These are phyloP conservation scores for Coccomyxa subellipsoidea DNA, from an alignment of 163 green algal genomes.

Conservation along the genomic window DNA sequence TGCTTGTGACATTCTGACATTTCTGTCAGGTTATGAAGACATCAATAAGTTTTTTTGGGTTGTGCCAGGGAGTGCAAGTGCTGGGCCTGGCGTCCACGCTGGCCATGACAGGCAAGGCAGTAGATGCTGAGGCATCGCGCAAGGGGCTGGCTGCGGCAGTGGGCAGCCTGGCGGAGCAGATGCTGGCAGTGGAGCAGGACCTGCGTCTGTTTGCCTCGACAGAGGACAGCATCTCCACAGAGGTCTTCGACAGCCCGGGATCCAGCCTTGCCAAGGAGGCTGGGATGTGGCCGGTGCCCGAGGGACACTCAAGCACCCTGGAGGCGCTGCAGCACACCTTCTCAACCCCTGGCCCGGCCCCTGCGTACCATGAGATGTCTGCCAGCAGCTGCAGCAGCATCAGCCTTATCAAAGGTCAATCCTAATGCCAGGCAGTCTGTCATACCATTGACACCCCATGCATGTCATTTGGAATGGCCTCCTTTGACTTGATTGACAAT, in stretches of 20 bases:
- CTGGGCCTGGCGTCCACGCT: background rate
- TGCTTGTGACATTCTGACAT: too few species aligned
- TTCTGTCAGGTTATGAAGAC: too few species aligned
- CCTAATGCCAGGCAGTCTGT: background rate
- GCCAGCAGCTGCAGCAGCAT: slow-evolving; percentile 10
- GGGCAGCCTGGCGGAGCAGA: background rate
- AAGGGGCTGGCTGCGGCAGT: background rate
- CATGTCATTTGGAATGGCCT: too few species aligned
- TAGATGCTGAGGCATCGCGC: background rate
- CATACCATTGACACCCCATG: background rate
- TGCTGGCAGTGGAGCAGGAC: slow-evolving; percentile 3
- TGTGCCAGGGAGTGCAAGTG: background rate
- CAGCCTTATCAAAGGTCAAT: background rate
- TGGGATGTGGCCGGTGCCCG: background rate
- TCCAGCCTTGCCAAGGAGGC: background rate
- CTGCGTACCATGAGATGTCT: background rate
- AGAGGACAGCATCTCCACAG: background rate
- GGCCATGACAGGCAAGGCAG: background rate
- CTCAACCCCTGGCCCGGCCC: background rate
- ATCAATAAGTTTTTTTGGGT: background rate
- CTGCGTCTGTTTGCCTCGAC: background rate
- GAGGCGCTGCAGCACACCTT: background rate
- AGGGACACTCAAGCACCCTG: background rate
- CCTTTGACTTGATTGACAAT: too few species aligned
- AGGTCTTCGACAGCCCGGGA: background rate